These are phyloP conservation scores for Cichorium intybus DNA, from an alignment of 140 eudicot species.

Conservation along the genomic window DNA sequence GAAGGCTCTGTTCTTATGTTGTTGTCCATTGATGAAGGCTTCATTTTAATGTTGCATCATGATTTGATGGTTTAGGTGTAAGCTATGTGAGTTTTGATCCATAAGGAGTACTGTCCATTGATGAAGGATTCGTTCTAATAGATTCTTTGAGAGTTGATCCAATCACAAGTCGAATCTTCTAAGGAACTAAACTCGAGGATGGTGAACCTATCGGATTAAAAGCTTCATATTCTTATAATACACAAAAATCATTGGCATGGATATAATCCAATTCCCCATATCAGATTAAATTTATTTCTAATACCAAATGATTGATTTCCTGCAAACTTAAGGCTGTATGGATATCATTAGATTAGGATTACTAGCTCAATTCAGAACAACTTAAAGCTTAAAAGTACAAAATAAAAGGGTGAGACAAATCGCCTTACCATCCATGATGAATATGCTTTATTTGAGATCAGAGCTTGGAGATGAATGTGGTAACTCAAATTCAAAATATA, in stretches of 20 bases:
- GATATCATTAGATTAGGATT: neutral
- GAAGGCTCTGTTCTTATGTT: too few species aligned
- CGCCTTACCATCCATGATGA: neutral
- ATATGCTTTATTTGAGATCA: neutral
- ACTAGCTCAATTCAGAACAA: neutral
- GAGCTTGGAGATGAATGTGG: too few species aligned
- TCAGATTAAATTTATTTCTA: neutral
- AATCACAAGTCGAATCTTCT: slow-evolving; percentile 48
- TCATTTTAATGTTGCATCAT: too few species aligned
- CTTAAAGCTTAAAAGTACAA: slow-evolving; percentile 11
- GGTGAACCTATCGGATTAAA: slow-evolving; percentile 21
- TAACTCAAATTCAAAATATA: too few species aligned
- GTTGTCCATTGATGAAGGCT: too few species aligned
- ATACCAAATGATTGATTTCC: neutral
- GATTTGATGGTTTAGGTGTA: slow-evolving; percentile 22
- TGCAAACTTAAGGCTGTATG: neutral
- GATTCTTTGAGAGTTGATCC: slow-evolving; percentile 35
- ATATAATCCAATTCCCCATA: neutral
- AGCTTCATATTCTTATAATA: slow-evolving; percentile 33
- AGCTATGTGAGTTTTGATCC: slow-evolving; percentile 12
- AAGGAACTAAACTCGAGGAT: slow-evolving; percentile 24
- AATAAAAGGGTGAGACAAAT: neutral
- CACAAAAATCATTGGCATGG: slow-evolving; percentile 33
- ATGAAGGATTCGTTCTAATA: slow-evolving; percentile 26
- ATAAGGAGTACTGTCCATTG: slow-evolving; percentile 4